These are phyloP conservation scores for Annulohypoxylon truncatum DNA, from an alignment of 2,329 filamentous ascomycete genomes.

Conservation along the genomic window DNA sequence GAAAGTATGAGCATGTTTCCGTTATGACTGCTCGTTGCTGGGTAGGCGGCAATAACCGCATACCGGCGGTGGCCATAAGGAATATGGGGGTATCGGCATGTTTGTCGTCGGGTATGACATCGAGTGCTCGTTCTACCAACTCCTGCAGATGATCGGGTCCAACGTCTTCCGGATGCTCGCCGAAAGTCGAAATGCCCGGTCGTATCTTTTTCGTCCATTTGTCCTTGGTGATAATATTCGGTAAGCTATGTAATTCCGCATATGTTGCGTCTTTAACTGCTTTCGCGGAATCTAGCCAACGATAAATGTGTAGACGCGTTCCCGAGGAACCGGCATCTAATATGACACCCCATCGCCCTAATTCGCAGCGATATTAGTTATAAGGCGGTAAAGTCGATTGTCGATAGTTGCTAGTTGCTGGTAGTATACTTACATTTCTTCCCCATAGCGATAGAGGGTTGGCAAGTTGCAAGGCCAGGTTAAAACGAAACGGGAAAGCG, in stretches of 20 bases:
- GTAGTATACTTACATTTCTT: slow-evolving; percentile 47
- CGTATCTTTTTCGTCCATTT: slow-evolving; percentile 94
- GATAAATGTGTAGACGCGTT: slow-evolving; percentile 93
- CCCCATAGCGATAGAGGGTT: slow-evolving; percentile 42
- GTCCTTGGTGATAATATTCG: slow-evolving; percentile 84
- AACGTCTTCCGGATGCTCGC: slow-evolving; percentile 77
- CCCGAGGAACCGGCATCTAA: slow-evolving; percentile 98
- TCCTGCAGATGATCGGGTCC: slow-evolving; percentile 84
- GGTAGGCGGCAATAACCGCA: slow-evolving; percentile 81
- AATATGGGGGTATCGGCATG: slow-evolving; percentile 90
- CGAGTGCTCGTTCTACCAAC: slow-evolving; percentile 83
- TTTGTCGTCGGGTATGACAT: slow-evolving; percentile 79
- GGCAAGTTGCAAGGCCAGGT: slow-evolving; percentile 7
- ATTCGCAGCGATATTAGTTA: slow-evolving; percentile 11
- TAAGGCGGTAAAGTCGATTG: background rate
- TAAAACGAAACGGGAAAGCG: slow-evolving; percentile 10
- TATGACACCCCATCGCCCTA: slow-evolving; percentile 87
- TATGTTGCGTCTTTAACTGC: slow-evolving; percentile 71
- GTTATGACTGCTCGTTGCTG: slow-evolving; percentile 79
- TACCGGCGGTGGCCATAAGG: slow-evolving; percentile 93
- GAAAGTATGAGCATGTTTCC: slow-evolving; percentile 86
- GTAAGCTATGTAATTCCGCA: slow-evolving; percentile 74
- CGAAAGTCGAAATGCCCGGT: slow-evolving; percentile 92
- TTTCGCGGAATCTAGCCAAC: slow-evolving; percentile 83
- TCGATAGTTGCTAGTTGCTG: too few relatives aligned